phyloP scores from a whole-genome alignment of 768 basidiomycete species.

The Russula foetens region DNA sequence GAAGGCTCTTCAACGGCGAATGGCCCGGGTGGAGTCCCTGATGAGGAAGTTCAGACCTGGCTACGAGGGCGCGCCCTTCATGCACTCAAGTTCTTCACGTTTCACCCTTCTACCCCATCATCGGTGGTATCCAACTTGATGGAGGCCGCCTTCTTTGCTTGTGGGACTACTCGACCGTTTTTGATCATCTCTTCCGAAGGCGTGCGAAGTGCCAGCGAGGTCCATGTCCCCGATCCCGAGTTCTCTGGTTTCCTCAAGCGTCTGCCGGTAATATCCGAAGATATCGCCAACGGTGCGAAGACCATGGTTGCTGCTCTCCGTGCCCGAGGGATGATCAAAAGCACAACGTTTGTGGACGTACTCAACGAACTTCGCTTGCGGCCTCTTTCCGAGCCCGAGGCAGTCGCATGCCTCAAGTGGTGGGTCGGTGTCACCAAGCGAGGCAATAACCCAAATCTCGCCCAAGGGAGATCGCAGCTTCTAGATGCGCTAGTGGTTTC shows the following conservation, averaged over 20 bases:
- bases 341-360: conserved; percentile 78
- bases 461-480: conserved; percentile 48
- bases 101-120: conserved; percentile 81
- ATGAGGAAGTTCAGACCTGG: conserved; percentile 39
- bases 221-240: conserved; percentile 65
- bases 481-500: conserved; percentile 63
- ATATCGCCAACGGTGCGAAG: conserved; percentile 47
- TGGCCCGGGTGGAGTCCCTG: conserved; percentile 20
- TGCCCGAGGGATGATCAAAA: conserved; percentile 53
- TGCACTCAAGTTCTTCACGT: conserved; percentile 84
- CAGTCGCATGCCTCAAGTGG: conserved; percentile 82
- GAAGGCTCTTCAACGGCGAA: conserved; percentile 34
- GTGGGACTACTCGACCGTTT: conserved; percentile 42
- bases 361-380: conserved; percentile 63
- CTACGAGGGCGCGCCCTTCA: conserved; percentile 62
- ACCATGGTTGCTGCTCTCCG: conserved; percentile 55
- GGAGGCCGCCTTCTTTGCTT: conserved; percentile 73
- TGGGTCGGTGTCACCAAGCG: conserved; percentile 50
- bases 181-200: conserved; percentile 73
- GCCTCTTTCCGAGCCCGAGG: conserved; percentile 64
- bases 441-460: conserved; percentile 29
- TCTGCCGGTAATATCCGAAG: conserved; percentile 63
- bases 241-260: conserved; percentile 71
- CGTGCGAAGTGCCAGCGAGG: conserved; percentile 51
- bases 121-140: conserved; percentile 62